Evolutionary conservation across 768 basidiomycete genomes (phyloP), one percentile per base, ranked within the genome.

Genomic region (Holtermannia corniformis): DNA sequence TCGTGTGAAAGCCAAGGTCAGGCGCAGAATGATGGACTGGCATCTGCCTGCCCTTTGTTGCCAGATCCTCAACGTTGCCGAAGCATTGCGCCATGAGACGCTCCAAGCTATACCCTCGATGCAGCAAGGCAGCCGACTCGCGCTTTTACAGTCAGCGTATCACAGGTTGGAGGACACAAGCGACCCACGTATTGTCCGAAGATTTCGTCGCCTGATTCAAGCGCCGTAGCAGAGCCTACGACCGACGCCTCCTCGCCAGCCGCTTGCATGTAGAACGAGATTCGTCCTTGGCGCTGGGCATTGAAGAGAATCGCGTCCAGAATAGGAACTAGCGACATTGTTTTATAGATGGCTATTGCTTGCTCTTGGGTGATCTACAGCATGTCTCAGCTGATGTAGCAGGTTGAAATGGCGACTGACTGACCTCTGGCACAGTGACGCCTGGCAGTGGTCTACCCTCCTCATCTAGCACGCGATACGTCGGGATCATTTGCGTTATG

Each of bases 21-120:
- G 79, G 78, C 4, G 89, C 89, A 13, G 88, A 87, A 70, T 90
- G 89, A 65, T 96, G 91, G 80, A 92, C 86, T 12, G 90, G 90
- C 90, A 95, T 93, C 67, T 92, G 88, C 28, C 87, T 78, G 16
- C 91, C 90, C 66, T 90, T 91, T 5, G 84, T 82, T 11, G 82
- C 79, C 11, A 71, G 78, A 68, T 96, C 91, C 56, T 87, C 81
- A 61, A 81, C 74, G 59, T 87, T 92, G 26, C 88, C 86, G 63
- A 95, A 88, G 70, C 87, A 91, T 70, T 95, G 91, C 0, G 82
- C 82, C 87, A 96, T 92, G 53, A 86, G 75, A n/a, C 78, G 74
- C 61, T 89, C 81, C 19, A 91, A 69, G 16, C 80, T 76, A 67
- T 86, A 93, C 20, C 83, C 87, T 40, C 92, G 80, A 84, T 87